Base-by-base conservation (phyloP, 257 asterid species). In the Oldenlandia corymbosa region DNA sequence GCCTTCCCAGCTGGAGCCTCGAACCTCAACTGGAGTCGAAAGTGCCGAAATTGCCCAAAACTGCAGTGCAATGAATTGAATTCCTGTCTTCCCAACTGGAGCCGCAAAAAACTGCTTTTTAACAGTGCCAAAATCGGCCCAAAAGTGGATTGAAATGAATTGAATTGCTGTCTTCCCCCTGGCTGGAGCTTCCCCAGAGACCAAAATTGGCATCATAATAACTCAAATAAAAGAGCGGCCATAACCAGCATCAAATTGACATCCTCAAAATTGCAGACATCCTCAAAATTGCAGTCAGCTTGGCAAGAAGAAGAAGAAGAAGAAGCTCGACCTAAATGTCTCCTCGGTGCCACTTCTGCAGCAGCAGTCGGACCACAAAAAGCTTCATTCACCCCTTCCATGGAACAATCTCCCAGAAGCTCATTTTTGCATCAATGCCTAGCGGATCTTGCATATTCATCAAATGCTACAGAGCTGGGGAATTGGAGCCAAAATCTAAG, bases 361-460 rank as follows among this genome's bases (percentile, higher is more conserved):
- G 48, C 17, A 34, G 51, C 32, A 0, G 4, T 69, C 75, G 79
- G 78, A 74, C 79, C 79, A 32, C 30, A 18, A n/a, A n/a, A 58
- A 46, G 75, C 75, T 74, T 74, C 79, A 74, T 49, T n/a, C n/a
- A n/a, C n/a, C n/a, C n/a, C n/a, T 62, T 71, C 73, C 64, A 18
- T 32, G 16, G 17, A 58, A 45, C 45, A 18, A 52, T 52, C 31
- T 49, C 23, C 39, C 7, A 5, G 31, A 23, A 57, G 17, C 24
- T 13, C 42, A 32, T 8, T 11, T 34, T 34, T 34, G 39, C 39
- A 34, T 3, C 46, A 21, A 4, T 10, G 16, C 45, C 51, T 48
- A n/a, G 39, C 14, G 30, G 37, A 24, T 47, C 58, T 52, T 26
- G 6, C 7, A 37, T 17, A 37, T 2, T 32, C 21, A 8, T 30